Evolutionary conservation across 176 grass and related monocot species (phyloP).

Genomic region (Metroxylon sagu): DNA sequence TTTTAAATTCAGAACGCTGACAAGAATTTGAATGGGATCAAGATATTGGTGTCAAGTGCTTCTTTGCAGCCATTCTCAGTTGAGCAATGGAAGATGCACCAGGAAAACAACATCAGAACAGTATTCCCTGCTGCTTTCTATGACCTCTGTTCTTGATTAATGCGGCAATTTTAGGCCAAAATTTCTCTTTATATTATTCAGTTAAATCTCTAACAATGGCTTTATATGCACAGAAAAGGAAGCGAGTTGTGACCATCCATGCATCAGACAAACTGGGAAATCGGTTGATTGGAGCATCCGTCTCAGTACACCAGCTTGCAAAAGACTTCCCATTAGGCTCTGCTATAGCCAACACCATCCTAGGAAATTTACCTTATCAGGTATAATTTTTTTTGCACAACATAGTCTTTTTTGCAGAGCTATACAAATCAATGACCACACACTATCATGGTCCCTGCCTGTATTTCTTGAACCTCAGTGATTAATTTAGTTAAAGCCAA

Average conservation of each 20-base stretch:
- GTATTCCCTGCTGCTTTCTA: constrained; percentile 12
- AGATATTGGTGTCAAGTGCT: constrained; percentile 47
- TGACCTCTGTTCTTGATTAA: too few relatives aligned
- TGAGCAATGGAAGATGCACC: constrained; percentile 74
- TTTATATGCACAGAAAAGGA: constrained; percentile 50
- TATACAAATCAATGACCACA: too few relatives aligned
- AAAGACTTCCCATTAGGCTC: constrained; percentile 88
- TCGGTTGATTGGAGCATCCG: constrained; percentile 51
- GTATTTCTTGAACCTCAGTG: too few relatives aligned
- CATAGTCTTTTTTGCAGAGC: too few relatives aligned
- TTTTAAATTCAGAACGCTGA: constrained; percentile 43
- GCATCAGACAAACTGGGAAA: constrained; percentile 57
- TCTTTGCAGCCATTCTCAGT: constrained; percentile 75
- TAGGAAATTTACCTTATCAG: constrained; percentile 71
- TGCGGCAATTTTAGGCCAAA: too few relatives aligned
- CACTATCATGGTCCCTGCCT: too few relatives aligned
- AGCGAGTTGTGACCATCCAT: constrained; percentile 61
- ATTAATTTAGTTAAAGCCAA: too few relatives aligned
- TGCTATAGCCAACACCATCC: constrained; percentile 77
- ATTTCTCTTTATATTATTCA: too few relatives aligned
- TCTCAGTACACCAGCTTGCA: constrained; percentile 52
- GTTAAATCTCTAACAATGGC: background rate
- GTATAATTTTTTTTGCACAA: background rate
- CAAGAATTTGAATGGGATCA: constrained; percentile 35
- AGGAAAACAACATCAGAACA: constrained; percentile 69